Conservation (phyloP, 768 basidiomycete species). For the Pilatotrama ljubarskyi region DNA sequence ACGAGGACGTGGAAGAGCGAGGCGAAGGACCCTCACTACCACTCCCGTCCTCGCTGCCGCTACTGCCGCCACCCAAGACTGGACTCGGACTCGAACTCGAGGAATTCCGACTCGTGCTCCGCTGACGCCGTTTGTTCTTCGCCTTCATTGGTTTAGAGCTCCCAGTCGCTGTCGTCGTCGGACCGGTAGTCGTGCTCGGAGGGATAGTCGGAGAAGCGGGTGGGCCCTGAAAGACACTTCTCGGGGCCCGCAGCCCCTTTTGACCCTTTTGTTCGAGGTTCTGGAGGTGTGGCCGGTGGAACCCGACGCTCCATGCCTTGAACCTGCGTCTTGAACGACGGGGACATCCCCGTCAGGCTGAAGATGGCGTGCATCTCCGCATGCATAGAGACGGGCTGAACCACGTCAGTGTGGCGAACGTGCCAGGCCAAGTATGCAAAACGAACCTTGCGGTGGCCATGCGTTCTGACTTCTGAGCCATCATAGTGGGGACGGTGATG, state of each 20-base stretch:
- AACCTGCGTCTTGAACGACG: slow-evolving; percentile 56
- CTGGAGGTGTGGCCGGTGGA: slow-evolving; percentile 27
- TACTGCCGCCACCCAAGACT: background rate
- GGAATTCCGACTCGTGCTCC: slow-evolving; percentile 1
- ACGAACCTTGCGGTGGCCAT: slow-evolving; percentile 40
- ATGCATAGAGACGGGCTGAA: slow-evolving; percentile 49
- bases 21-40: slow-evolving; percentile 9
- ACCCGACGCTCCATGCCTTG: slow-evolving; percentile 39
- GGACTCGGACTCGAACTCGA: background rate
- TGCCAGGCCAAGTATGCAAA: slow-evolving; percentile 29
- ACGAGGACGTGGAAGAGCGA: background rate
- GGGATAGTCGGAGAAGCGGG: background rate
- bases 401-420: background rate
- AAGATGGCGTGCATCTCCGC: slow-evolving; percentile 64
- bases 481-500: slow-evolving; percentile 57
- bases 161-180: background rate
- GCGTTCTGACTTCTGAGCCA: slow-evolving; percentile 40
- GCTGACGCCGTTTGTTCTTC: slow-evolving; percentile 11
- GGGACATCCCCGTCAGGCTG: slow-evolving; percentile 49
- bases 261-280: slow-evolving; percentile 27
- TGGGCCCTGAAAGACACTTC: slow-evolving; percentile 16
- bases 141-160: slow-evolving; percentile 16
- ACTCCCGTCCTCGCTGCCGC: slow-evolving; percentile 9
- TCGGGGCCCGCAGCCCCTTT: slow-evolving; percentile 24
- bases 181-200: background rate